Evolutionary conservation across 2,329 filamentous ascomycete genomes (phyloP).

Genomic region (Cladosporium phlei): DNA sequence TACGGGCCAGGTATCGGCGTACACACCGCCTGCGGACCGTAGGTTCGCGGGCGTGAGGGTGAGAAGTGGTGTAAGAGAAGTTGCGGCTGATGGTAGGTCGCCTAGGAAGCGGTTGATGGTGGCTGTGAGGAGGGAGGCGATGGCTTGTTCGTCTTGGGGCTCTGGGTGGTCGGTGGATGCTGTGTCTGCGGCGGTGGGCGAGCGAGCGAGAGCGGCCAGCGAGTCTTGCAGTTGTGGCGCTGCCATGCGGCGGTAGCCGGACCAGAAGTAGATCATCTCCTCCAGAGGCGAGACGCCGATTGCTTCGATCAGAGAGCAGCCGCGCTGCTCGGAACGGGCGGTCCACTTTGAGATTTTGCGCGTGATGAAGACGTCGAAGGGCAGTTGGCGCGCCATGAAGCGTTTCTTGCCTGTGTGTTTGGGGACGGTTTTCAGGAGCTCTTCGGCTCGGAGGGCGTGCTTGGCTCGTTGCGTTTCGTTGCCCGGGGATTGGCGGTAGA

Average conservation of each 20-base stretch:
- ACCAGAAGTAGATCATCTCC: conserved; percentile 95
- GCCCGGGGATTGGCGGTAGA: conserved; percentile 62
- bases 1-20: conserved; percentile 60
- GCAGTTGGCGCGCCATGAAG: conserved; percentile 83
- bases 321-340: conserved; percentile 62
- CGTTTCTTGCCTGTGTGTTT: conserved; percentile 75
- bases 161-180: conserved; percentile 21
- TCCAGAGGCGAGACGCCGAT: conserved; percentile 74
- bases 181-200: conserved; percentile 22
- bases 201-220: conserved; percentile 62
- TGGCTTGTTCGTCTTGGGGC: conserved; percentile 59
- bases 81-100: conserved; percentile 55
- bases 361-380: conserved; percentile 79
- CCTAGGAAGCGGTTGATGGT: conserved; percentile 62
- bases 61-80: conserved; percentile 60
- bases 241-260: conserved; percentile 77
- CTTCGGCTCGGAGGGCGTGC: conserved; percentile 52
- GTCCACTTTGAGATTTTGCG: conserved; percentile 90
- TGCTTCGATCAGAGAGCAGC: conserved; percentile 69
- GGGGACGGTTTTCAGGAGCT: conserved; percentile 67
- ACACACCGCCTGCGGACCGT: background rate
- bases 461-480: conserved; percentile 49
- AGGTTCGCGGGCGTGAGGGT: conserved; percentile 45
- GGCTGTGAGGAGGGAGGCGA: conserved; percentile 62
- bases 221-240: conserved; percentile 59